A percentile compares a stretch with the other conserved stretches of the same genome.
These are phyloP conservation scores for Collybia sordida DNA, from an alignment of 768 basidiomycete species.

Conservation along the genomic window DNA sequence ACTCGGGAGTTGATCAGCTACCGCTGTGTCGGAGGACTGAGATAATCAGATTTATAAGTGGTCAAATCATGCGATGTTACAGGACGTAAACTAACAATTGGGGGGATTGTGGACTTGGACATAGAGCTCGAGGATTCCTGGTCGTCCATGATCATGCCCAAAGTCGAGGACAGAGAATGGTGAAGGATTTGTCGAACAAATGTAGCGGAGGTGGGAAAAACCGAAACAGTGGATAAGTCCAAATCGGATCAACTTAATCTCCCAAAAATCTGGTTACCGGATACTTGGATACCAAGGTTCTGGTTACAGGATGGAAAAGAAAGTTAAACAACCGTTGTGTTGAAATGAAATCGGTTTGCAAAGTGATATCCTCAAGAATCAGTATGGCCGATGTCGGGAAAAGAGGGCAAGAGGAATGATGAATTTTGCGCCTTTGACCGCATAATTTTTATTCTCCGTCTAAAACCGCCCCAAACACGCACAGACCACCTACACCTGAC, in stretches of 20 bases:
- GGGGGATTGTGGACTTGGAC: constrained; percentile 20
- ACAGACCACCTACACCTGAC: constrained; percentile 14
- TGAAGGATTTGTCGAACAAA: constrained; percentile 23
- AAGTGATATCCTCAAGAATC: neutral
- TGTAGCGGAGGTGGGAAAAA: constrained; percentile 28
- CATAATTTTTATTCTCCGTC: constrained; percentile 21
- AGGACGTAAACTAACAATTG: constrained; percentile 22
- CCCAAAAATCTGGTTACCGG: constrained; percentile 24
- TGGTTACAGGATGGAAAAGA: constrained; percentile 20
- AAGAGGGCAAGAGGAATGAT: constrained; percentile 6
- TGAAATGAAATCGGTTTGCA: neutral
- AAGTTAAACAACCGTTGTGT: neutral
- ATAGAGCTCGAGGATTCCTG: constrained; percentile 27
- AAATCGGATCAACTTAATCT: constrained; percentile 41
- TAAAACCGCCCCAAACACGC: constrained; percentile 12
- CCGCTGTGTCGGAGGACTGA: constrained; percentile 50
- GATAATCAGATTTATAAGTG: constrained; percentile 16
- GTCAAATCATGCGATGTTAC: constrained; percentile 1
- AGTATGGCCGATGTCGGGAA: neutral
- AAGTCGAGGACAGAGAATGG: constrained; percentile 22
- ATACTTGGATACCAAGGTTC: constrained; percentile 15
- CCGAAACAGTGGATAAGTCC: constrained; percentile 37
- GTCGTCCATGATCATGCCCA: constrained; percentile 32
- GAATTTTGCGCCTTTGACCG: constrained; percentile 14
- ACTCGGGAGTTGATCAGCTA: constrained; percentile 41